Conservation (phyloP, 345 rosid species). For the Linum trigynum region DNA sequence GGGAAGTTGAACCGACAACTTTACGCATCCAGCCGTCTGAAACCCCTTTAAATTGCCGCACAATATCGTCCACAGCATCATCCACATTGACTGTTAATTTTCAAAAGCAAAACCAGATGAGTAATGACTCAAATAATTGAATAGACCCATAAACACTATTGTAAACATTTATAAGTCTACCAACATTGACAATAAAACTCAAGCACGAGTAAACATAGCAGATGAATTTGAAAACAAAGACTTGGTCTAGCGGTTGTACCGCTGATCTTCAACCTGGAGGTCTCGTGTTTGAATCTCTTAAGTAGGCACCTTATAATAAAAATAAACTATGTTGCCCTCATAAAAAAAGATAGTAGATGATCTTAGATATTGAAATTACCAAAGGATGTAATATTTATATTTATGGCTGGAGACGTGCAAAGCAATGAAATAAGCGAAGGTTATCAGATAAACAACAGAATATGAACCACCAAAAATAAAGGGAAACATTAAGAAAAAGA, state of each 20-base stretch:
- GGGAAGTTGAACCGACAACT: conserved; percentile 53
- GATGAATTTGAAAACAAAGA: not conserved
- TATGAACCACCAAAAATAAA: no score
- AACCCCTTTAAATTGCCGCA: conserved; percentile 85
- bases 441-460: no score
- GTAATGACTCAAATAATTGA: not conserved
- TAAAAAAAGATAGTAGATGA: no score
- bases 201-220: not conserved
- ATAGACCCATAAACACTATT: not conserved
- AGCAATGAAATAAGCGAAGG: no score
- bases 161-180: not conserved
- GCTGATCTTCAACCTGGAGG: no score
- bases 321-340: no score
- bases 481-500: not conserved
- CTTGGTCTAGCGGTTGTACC: no score
- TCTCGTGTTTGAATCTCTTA: no score
- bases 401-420: no score
- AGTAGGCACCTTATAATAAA: no score
- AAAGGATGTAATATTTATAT: no score
- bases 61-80: conserved; percentile 93
- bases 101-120: not conserved
- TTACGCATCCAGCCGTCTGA: conserved; percentile 82
- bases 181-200: not conserved
- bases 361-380: no score
- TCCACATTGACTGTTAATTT: conserved; percentile 78